phyloP scores from a whole-genome alignment of 148 eudicot species.

The Chenopodium quinoa region DNA sequence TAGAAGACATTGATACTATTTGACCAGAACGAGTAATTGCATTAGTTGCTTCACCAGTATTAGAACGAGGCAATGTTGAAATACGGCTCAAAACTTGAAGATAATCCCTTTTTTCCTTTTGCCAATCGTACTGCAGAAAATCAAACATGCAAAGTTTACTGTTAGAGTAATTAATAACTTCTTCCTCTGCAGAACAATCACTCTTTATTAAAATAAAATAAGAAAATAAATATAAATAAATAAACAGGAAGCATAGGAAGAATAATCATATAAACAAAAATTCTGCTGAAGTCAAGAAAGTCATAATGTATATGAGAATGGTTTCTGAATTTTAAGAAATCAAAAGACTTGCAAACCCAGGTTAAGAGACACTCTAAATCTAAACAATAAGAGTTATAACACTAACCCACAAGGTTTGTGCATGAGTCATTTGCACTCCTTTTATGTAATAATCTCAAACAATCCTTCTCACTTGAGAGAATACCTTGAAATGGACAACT shows the following conservation, averaged over 20 bases:
- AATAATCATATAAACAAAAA: neutral
- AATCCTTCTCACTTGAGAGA: neutral
- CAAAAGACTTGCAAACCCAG: neutral
- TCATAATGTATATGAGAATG: neutral
- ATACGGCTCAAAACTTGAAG: constrained; percentile 87
- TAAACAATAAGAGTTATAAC: no score
- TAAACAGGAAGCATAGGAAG: neutral
- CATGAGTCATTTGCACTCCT: neutral
- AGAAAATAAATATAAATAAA: no score
- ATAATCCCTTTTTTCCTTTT: constrained; percentile 80
- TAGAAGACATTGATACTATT: constrained; percentile 52
- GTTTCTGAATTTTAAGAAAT: neutral
- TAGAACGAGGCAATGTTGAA: constrained; percentile 75
- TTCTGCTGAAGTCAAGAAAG: neutral
- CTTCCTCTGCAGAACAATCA: neutral
- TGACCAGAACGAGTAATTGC: constrained; percentile 55
- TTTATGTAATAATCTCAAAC: no score
- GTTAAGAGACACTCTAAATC: neutral
- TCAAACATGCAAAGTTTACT: constrained; percentile 5
- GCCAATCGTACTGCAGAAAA: constrained; percentile 84
- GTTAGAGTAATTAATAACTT: neutral
- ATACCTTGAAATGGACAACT: neutral
- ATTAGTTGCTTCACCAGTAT: constrained; percentile 45
- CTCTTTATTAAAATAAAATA: neutral
- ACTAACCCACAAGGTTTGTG: neutral